These are phyloP conservation scores for Sugiyamaella lignohabitans DNA, from an alignment of 805 yeast genomes.

Conservation along the genomic window DNA sequence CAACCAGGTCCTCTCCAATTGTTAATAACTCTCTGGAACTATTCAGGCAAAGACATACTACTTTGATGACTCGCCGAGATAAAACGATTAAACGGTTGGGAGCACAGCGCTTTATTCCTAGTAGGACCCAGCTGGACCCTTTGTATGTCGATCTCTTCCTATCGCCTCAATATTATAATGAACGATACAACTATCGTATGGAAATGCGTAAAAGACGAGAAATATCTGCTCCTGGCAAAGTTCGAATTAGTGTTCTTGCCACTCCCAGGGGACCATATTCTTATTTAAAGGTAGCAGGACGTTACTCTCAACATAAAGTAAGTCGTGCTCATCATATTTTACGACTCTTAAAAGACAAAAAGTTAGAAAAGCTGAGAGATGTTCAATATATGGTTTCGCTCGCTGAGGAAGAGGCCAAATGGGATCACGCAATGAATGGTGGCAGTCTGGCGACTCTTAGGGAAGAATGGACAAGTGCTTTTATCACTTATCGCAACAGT, in stretches of 20 bases:
- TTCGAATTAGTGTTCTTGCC: background rate
- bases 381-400: background rate
- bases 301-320: background rate
- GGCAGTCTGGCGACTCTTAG: background rate
- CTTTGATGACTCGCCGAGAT: constrained; percentile 5
- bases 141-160: constrained; percentile 10
- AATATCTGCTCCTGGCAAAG: background rate
- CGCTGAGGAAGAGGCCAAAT: constrained; percentile 9
- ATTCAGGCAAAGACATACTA: too few species aligned
- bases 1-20: too few species aligned
- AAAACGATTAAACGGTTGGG: constrained; percentile 3
- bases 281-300: background rate
- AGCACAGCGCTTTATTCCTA: background rate
- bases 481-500: background rate
- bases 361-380: background rate
- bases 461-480: constrained; percentile 5
- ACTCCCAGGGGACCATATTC: background rate
- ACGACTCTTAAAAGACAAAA: background rate
- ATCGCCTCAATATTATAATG: constrained; percentile 8
- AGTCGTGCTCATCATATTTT: background rate
- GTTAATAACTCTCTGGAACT: too few species aligned
- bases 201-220: background rate
- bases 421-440: constrained; percentile 4
- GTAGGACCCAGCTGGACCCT: constrained; percentile 7
- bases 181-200: too few species aligned